Evolutionary conservation across 1,284 basidiomycete species (phyloP), one percentile per base, ranked within the genome.

Genomic region (Boletus hoseneyae): DNA sequence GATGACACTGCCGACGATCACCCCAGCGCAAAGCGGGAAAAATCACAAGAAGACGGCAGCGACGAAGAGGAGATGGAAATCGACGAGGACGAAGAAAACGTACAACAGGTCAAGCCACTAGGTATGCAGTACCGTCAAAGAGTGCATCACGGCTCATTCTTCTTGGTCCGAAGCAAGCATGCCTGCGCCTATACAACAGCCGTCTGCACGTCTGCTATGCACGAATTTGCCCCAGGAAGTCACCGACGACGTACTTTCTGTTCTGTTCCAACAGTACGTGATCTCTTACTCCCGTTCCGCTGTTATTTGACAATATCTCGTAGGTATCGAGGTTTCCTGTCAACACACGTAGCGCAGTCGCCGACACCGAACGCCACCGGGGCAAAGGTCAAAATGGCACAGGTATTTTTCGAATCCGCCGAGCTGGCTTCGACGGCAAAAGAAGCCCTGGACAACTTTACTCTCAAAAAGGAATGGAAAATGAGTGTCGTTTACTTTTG

Each of bases 251-350:
- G 83, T 90, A 35, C 75, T 93, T 23, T 80, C 82, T 7, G 85
- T 90, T n/a, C 70, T 93, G 16, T 93, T 93, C 72, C 87, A 92
- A 70, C 89, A 92, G 90, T 91, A 62, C 49, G 90, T 79, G 3
- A 45, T 45, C 19, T 42, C 36, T 12, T 16, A 10, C 6, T 33
- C 43, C n/a, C 34, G 7, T 33, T 19, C 34, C 16, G 4, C 46
- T 30, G 32, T 32, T 42, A 39, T 29, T 43, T 34, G 50, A 53
- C 52, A 29, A 52, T 51, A 48, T 50, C 40, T 34, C 29, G 36
- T 61, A 85, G 89, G 65, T 89, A 91, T 62, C 80, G 85, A 62
- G 90, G 90, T 21, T 87, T 89, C 70, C 75, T 82, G 62, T 77
- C 80, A 19, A 80, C 85, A 3, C 79, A 82, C 37, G 83, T 92